These are phyloP conservation scores for Penicillium coffeae DNA, from an alignment of 495 filamentous ascomycete genomes.

Conservation along the genomic window DNA sequence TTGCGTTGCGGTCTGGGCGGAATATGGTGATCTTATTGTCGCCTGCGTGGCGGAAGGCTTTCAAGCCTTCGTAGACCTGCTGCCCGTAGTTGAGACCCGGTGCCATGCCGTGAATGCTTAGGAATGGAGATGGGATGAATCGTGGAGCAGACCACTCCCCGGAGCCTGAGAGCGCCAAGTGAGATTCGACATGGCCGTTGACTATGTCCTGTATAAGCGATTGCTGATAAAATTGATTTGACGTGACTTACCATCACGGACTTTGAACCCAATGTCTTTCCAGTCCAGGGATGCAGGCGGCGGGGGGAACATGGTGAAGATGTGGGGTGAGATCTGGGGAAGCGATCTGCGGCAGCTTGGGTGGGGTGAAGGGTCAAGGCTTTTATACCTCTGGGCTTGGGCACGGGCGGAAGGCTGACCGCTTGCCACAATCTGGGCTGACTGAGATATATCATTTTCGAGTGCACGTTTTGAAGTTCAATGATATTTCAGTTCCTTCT, in stretches of 20 bases:
- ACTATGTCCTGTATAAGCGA: too few species aligned
- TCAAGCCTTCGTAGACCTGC: slow-evolving; percentile 91
- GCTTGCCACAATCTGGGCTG: too few species aligned
- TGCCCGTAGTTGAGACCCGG: slow-evolving; percentile 90
- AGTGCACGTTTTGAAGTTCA: too few species aligned
- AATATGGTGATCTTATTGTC: slow-evolving; percentile 66
- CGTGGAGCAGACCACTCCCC: slow-evolving; percentile 64
- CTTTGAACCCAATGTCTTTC: slow-evolving; percentile 83
- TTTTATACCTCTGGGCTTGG: too few species aligned
- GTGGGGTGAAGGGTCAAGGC: too few species aligned
- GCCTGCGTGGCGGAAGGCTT: slow-evolving; percentile 72
- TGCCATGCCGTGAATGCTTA: slow-evolving; percentile 84
- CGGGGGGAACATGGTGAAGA: slow-evolving; percentile 65
- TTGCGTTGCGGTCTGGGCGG: slow-evolving; percentile 75
- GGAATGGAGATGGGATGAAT: slow-evolving; percentile 73
- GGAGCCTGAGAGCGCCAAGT: slow-evolving; percentile 33
- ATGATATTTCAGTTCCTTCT: too few species aligned
- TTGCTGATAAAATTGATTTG: slow-evolving; percentile 1
- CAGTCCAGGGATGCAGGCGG: slow-evolving; percentile 76
- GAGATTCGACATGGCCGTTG: slow-evolving; percentile 35
- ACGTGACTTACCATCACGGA: slow-evolving; percentile 72
- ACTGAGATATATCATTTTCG: too few species aligned
- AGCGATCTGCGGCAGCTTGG: slow-evolving; percentile 8
- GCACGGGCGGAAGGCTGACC: too few species aligned
- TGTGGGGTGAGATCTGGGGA: neutral